phyloP scores from a whole-genome alignment of 2,329 filamentous ascomycete genomes.

The Penicillium olsonii region DNA sequence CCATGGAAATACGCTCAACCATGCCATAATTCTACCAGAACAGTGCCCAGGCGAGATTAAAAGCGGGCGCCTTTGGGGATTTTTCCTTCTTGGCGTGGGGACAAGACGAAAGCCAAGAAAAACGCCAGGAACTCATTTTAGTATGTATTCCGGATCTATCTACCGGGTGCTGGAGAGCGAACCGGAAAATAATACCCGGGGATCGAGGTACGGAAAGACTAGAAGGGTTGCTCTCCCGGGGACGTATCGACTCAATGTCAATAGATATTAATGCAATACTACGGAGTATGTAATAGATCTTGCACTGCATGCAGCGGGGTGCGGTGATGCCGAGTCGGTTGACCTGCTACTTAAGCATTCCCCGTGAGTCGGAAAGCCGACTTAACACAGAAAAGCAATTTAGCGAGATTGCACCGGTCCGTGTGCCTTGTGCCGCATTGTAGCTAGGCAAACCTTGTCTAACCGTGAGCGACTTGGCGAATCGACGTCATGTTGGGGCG shows the following conservation, averaged over 20 bases:
- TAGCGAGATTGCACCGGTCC: slow-evolving; percentile 1
- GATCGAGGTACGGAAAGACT: background rate
- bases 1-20: background rate
- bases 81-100: background rate
- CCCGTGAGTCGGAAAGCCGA: background rate
- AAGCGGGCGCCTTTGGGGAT: background rate
- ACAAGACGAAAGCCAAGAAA: background rate
- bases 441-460: background rate
- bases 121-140: background rate
- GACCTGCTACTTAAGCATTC: background rate
- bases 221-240: too few species aligned
- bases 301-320: background rate
- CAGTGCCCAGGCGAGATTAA: background rate
- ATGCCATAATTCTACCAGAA: background rate
- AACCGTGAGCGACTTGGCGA: background rate
- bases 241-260: background rate
- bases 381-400: background rate
- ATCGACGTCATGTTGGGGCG: background rate
- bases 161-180: background rate
- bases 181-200: too few species aligned
- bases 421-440: slow-evolving; percentile 1
- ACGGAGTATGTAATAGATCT: background rate
- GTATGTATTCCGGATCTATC: background rate
- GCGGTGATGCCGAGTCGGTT: background rate
- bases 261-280: background rate